Evolutionary conservation across 768 basidiomycete species (phyloP), one percentile per base, ranked within the genome.

Genomic region (Tylopilus rubrobrunneus): DNA sequence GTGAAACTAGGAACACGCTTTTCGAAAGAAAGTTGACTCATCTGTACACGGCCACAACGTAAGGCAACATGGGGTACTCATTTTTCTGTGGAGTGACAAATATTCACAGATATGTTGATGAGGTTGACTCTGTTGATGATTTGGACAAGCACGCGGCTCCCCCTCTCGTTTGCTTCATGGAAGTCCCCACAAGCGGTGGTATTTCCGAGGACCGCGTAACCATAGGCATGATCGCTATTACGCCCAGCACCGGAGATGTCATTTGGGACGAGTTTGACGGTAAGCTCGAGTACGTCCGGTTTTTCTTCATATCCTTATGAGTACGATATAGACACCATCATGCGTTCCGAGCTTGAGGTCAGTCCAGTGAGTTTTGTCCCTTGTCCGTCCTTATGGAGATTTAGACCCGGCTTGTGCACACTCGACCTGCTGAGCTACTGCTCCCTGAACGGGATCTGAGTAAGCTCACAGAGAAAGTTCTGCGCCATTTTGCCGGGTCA

Each of bases 231-330:
- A 78, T 98, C 33, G 81, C 83, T 15, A 84, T 97, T 15, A 83
- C 84, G 52, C 91, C 94, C 1, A 85, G 85, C 45, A 97, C 93
- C 0, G 96, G 96, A 1, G 95, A 97, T 59, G 87, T 99, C 3
- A 73, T 92, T 3, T 98, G 92, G 84, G 96, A 99, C 63, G 83
- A 90, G 51, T 96, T 95, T 63, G 78, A 88, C 49, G 93, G 90
- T 86, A 62, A 49, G 63, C 48, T 29, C 12, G 19, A 34, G 14
- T 34, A 5, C 37, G 29, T 42, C n/a, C 15, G 12, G 43, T 11
- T 52, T 53, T 56, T 50, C 28, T 36, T 45, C 44, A n/a, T 5
- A 17, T 51, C 41, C 42, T 45, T 46, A 59, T 49, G 51, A 43
- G 17, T 57, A 56, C 7, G 40, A 34, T 23, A 15, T 62, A 88